Evolutionary conservation across 805 yeast genomes (phyloP).

Genomic region (Candida golubevii): DNA sequence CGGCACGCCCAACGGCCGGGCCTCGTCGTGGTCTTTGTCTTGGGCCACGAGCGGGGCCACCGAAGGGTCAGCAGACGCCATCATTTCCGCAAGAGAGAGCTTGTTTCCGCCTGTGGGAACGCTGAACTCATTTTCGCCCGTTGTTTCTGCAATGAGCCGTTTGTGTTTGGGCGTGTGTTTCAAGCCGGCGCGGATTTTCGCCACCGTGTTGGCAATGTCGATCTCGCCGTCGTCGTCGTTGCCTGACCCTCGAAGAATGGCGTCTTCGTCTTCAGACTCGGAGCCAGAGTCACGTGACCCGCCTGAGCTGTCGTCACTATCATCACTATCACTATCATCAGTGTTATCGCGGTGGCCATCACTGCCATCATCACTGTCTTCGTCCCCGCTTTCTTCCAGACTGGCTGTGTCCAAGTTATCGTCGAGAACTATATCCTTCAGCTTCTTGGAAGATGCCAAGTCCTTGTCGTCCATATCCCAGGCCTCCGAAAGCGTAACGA

Average conservation of each 20-base stretch:
- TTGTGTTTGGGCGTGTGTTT: slow-evolving; percentile 39
- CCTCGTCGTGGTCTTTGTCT: slow-evolving; percentile 30
- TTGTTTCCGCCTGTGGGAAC: slow-evolving; percentile 59
- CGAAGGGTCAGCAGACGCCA: slow-evolving; percentile 56
- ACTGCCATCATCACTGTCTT: slow-evolving; percentile 19
- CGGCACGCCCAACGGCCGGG: slow-evolving; percentile 67
- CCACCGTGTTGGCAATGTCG: slow-evolving; percentile 48
- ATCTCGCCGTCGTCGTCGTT: slow-evolving; percentile 40
- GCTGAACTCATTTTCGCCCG: slow-evolving; percentile 65
- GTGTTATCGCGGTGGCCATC: slow-evolving; percentile 26
- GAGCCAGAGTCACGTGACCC: slow-evolving; percentile 3
- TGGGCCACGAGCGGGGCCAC: slow-evolving; percentile 49
- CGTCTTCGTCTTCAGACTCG: slow-evolving; percentile 25
- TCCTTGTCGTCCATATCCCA: slow-evolving; percentile 68
- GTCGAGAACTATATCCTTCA: slow-evolving; percentile 13
- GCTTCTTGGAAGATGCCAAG: slow-evolving; percentile 1
- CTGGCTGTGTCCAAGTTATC: slow-evolving; percentile 16
- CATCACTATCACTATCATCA: slow-evolving; percentile 24
- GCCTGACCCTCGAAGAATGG: slow-evolving; percentile 26
- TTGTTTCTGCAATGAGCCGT: slow-evolving; percentile 47
- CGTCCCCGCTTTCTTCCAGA: slow-evolving; percentile 19
- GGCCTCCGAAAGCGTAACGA: slow-evolving; percentile 76
- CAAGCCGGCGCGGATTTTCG: slow-evolving; percentile 31
- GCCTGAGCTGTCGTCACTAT: slow-evolving; percentile 21
- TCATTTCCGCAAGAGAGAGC: slow-evolving; percentile 69